Conservation (phyloP, 1,284 basidiomycete species). For the Naganishia sp. region DNA sequence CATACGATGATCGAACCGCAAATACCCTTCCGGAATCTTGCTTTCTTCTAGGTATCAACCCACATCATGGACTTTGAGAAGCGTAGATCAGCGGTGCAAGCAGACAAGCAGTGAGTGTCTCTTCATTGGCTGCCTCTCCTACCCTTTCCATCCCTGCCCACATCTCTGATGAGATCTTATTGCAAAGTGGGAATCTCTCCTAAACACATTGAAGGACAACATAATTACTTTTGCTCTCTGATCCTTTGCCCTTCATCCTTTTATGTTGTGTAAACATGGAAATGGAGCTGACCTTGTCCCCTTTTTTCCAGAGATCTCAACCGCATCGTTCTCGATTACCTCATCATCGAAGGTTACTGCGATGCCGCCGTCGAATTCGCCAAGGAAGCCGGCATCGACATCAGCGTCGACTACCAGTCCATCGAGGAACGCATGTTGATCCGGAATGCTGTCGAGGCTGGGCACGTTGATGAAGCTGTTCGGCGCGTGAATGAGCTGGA, state of each 20-base stretch:
- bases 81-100: background rate
- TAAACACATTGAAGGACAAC: conserved; percentile 57
- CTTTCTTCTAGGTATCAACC: conserved; percentile 6
- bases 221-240: conserved; percentile 56
- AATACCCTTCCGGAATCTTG: background rate
- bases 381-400: conserved; percentile 67
- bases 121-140: background rate
- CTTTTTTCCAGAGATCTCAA: conserved; percentile 74
- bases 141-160: background rate
- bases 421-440: conserved; percentile 94
- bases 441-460: conserved; percentile 86
- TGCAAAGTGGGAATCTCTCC: conserved; percentile 66
- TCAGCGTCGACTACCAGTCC: conserved; percentile 75
- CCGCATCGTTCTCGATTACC: conserved; percentile 94
- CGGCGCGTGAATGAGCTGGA: conserved; percentile 91
- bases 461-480: conserved; percentile 92
- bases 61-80: conserved; percentile 18
- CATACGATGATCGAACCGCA: background rate
- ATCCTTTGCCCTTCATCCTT: conserved; percentile 43
- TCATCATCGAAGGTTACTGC: conserved; percentile 96
- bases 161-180: conserved; percentile 55
- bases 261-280: background rate
- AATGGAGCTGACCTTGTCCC: conserved; percentile 39
- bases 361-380: conserved; percentile 93
- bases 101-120: conserved; percentile 20